Percentiles rank a stretch among this genome's conserved stretches.
Conservation (phyloP, 306 rosid species). For the Sphenostylis stenocarpa region DNA sequence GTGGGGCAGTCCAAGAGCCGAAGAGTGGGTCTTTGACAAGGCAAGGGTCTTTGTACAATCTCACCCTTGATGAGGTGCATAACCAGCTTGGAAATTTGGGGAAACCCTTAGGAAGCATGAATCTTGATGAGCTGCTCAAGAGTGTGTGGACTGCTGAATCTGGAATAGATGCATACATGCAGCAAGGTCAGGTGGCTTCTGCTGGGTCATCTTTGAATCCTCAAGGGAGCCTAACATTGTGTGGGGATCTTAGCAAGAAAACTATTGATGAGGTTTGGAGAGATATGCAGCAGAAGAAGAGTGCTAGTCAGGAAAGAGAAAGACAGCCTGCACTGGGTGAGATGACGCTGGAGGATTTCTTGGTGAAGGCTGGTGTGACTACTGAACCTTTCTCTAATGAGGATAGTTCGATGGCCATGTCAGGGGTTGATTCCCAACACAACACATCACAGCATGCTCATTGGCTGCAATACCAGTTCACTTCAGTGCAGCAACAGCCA, state of each 20-base stretch:
- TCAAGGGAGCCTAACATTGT: constrained; percentile 67
- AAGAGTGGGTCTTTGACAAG: constrained; percentile 56
- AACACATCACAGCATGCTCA: constrained; percentile 61
- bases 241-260: constrained; percentile 74
- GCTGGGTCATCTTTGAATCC: constrained; percentile 51
- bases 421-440: constrained; percentile 46
- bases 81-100: constrained; percentile 94
- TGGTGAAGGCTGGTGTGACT: constrained; percentile 86
- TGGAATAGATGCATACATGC: constrained; percentile 35
- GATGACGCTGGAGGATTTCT: constrained; percentile 96
- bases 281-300: constrained; percentile 77
- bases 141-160: constrained; percentile 80
- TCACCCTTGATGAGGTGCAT: constrained; percentile 93
- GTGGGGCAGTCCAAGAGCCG: constrained; percentile 63
- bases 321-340: constrained; percentile 80
- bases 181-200: constrained; percentile 47
- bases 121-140: constrained; percentile 91
- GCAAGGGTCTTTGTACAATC: constrained; percentile 76
- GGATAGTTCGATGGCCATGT: constrained; percentile 33
- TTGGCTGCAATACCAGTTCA: constrained; percentile 68
- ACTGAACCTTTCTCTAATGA: constrained; percentile 51
- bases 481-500: constrained; percentile 47
- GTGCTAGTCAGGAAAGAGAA: constrained; percentile 50
- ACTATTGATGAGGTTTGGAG: constrained; percentile 98
- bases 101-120: constrained; percentile 94